These are phyloP conservation scores for Phytophthora pini DNA, from an alignment of 352 stramenopile genomes.

Conservation along the genomic window DNA sequence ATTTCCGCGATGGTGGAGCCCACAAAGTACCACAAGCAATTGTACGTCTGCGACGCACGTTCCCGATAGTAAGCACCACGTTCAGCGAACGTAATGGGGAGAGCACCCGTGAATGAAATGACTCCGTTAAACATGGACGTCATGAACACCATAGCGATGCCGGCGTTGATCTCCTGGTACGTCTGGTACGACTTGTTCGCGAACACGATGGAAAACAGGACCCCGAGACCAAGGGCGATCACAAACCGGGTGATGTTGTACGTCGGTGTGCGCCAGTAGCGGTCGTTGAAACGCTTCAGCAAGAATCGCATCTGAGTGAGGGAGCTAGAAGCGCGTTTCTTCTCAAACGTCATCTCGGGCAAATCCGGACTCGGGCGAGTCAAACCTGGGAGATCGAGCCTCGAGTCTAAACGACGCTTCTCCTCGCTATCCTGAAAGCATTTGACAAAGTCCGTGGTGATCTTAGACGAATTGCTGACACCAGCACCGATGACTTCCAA, in stretches of 20 bases:
- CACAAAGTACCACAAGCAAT: conserved; percentile 69
- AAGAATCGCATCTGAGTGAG: conserved; percentile 38
- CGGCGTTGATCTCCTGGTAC: conserved; percentile 48
- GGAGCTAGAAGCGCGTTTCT: conserved; percentile 41
- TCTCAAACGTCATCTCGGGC: conserved; percentile 37
- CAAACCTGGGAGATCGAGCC: conserved; percentile 30
- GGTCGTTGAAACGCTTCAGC: conserved; percentile 30
- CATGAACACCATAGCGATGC: conserved; percentile 81
- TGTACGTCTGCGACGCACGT: conserved; percentile 87
- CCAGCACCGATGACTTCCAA: conserved; percentile 46
- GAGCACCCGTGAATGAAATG: conserved; percentile 71
- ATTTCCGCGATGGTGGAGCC: conserved; percentile 83
- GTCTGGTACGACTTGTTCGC: conserved; percentile 39
- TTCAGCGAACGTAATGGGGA: conserved; percentile 83
- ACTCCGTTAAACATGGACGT: conserved; percentile 79
- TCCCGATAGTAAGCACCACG: conserved; percentile 76
- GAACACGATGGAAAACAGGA: conserved; percentile 83
- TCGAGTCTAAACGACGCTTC: conserved; percentile 17
- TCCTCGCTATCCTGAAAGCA: conserved; percentile 44
- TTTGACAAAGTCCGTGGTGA: conserved; percentile 48
- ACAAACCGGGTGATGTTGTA: conserved; percentile 85
- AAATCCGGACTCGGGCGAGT: conserved; percentile 18
- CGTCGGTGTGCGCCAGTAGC: conserved; percentile 75
- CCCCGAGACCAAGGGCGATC: conserved; percentile 59
- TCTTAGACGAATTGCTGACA: conserved; percentile 18